Conservation (phyloP, 768 basidiomycete genomes). For the Lactarius quietus region DNA sequence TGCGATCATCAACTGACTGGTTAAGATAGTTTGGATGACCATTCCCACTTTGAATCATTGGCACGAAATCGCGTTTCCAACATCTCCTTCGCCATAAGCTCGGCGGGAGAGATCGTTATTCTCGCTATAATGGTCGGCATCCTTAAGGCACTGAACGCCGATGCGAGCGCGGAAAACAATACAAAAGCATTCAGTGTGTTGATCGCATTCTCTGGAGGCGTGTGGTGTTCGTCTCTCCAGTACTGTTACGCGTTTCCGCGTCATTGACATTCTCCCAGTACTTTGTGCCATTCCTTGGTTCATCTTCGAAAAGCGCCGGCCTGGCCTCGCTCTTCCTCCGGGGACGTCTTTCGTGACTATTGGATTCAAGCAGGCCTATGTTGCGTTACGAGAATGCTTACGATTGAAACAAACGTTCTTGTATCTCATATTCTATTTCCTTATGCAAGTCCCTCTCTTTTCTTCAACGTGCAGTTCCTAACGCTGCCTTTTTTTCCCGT, state of each 20-base stretch:
- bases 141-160: constrained; percentile 58
- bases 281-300: constrained; percentile 73
- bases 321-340: constrained; percentile 57
- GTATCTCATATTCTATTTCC: constrained; percentile 71
- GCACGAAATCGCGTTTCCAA: constrained; percentile 72
- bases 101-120: constrained; percentile 65
- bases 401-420: constrained; percentile 69
- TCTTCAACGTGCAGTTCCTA: background rate
- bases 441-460: constrained; percentile 49
- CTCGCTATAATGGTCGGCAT: constrained; percentile 75
- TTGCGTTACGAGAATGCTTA: constrained; percentile 60
- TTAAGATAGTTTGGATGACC: constrained; percentile 42
- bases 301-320: constrained; percentile 60
- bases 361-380: constrained; percentile 64
- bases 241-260: background rate
- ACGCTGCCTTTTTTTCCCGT: background rate
- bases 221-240: constrained; percentile 52
- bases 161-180: constrained; percentile 63
- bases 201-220: constrained; percentile 76
- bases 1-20: background rate
- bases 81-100: constrained; percentile 66
- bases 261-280: constrained; percentile 37
- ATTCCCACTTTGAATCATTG: constrained; percentile 56
- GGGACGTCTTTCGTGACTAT: constrained; percentile 55
- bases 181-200: constrained; percentile 71